Evolutionary conservation across 352 stramenopile genomes (phyloP), one percentile per base, ranked within the genome.

Genomic region (Phytophthora pistaciae): DNA sequence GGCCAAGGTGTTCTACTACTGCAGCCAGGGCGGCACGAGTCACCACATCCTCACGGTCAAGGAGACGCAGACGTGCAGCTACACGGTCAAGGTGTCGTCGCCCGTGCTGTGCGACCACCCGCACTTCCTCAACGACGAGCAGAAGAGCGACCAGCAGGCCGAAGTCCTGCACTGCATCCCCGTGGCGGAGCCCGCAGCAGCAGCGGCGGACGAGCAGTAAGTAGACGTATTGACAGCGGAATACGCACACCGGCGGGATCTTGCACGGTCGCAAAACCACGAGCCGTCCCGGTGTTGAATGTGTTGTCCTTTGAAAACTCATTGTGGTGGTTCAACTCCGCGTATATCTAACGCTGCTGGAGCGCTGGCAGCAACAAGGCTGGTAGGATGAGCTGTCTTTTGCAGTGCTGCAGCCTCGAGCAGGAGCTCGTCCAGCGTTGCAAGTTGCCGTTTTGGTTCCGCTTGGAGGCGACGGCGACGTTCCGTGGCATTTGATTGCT

Each of bases 51-150:
- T 94, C 21, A 77, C 74, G 2, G 80, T 94, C 53, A 93, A 94
- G 60, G 89, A 96, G 75, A 91, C 81, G 21, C 85, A 94, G 72
- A 96, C 89, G n/a, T 96, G 89, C 67, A 68, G 64, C 49, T 96
- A 96, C 68, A 87, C 86, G 58, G 78, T 96, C 58, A 94, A 96
- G 64, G 80, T 96, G 52, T 93, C 87, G 13, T 82, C 86, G 7
- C 84, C 89, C 0, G 75, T 84, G 55, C 71, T 96, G 33, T 96
- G 89, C 52, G 82, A 92, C 56, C 89, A 96, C 68, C 89, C 89
- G 59, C 85, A 96, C 54, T 96, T 96, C 64, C 72, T 92, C 58
- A 92, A 81, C 33, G 83, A 92, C 46, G 83, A 93, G 59, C 75
- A 83, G 29, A 87, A 80, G 29, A 83, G 73, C 56, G 82, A 87